Evolutionary conservation across 1,139 yeast species (phyloP).

Genomic region (Chernovozyma aurita): DNA sequence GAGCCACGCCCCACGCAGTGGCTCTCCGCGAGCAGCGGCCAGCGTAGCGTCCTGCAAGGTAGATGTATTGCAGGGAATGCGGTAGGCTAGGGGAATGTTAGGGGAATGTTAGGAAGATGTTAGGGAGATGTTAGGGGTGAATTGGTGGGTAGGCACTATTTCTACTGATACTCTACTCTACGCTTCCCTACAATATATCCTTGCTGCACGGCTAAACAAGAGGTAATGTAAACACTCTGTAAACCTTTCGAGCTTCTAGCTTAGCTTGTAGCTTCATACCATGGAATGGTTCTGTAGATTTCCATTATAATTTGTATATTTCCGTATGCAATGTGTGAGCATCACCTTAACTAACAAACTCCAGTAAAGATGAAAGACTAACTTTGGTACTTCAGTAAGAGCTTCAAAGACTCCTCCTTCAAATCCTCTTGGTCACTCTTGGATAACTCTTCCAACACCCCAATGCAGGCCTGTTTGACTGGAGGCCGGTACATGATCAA

Average conservation of each 20-base stretch:
- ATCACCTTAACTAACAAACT: too few species aligned
- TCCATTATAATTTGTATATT: too few species aligned
- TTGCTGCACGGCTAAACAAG: too few species aligned
- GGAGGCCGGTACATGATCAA: constrained; percentile 92
- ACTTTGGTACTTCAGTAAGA: constrained; percentile 53
- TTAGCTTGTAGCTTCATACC: too few species aligned
- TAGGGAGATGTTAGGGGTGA: not conserved
- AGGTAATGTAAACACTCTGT: too few species aligned
- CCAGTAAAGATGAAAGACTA: too few species aligned
- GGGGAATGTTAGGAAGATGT: not conserved
- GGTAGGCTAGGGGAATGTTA: not conserved
- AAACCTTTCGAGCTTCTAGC: too few species aligned
- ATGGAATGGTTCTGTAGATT: too few species aligned
- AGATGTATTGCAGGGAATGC: not conserved
- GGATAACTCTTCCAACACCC: constrained; percentile 57
- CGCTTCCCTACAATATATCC: too few species aligned
- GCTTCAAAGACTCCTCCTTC: constrained; percentile 48
- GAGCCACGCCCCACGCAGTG: not conserved
- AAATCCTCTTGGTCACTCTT: constrained; percentile 50
- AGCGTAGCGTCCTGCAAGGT: not conserved
- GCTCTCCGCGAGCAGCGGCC: not conserved
- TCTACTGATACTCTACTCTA: too few species aligned
- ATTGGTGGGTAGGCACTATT: too few species aligned
- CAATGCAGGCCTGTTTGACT: constrained; percentile 57
- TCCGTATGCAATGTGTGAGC: too few species aligned